Conservation (phyloP, 2,329 filamentous ascomycete species). For the Mollisia scopiformis region DNA sequence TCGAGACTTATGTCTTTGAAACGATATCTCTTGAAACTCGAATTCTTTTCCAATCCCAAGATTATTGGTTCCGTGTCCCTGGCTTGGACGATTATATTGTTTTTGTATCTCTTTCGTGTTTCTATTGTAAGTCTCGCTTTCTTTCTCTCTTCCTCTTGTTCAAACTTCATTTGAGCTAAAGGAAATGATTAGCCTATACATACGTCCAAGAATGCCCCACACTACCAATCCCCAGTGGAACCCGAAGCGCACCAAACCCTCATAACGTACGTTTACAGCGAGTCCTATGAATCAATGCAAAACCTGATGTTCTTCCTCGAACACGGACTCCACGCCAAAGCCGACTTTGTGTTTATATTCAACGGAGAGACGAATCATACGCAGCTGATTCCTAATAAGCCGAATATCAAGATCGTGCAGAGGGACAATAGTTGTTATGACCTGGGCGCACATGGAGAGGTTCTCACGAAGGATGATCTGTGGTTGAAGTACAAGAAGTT, state of each 20-base stretch:
- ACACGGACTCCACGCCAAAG: slow-evolving; percentile 30
- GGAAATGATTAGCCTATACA: too few species aligned
- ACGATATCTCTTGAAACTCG: neutral
- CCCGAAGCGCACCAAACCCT: slow-evolving; percentile 4
- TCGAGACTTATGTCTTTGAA: neutral
- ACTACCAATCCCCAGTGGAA: too few species aligned
- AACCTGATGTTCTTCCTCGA: slow-evolving; percentile 33
- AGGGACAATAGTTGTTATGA: slow-evolving; percentile 34
- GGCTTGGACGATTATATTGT: neutral
- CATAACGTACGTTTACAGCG: slow-evolving; percentile 34
- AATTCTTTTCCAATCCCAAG: neutral
- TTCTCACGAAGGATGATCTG: slow-evolving; percentile 26
- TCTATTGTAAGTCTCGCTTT: neutral
- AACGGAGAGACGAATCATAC: slow-evolving; percentile 28
- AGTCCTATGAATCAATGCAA: slow-evolving; percentile 23
- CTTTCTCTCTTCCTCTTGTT: neutral
- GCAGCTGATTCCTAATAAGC: slow-evolving; percentile 18
- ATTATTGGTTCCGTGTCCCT: neutral
- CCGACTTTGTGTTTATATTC: slow-evolving; percentile 35
- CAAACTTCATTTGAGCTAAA: neutral
- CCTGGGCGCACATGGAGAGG: slow-evolving; percentile 30
- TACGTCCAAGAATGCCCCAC: neutral
- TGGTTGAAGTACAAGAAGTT: slow-evolving; percentile 31
- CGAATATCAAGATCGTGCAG: slow-evolving; percentile 28
- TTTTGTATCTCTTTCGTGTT: neutral